A percentile compares a stretch with the other conserved stretches of the same genome.
Evolutionary conservation across 257 asterid species (phyloP).

Genomic region (Solanum virginianum): DNA sequence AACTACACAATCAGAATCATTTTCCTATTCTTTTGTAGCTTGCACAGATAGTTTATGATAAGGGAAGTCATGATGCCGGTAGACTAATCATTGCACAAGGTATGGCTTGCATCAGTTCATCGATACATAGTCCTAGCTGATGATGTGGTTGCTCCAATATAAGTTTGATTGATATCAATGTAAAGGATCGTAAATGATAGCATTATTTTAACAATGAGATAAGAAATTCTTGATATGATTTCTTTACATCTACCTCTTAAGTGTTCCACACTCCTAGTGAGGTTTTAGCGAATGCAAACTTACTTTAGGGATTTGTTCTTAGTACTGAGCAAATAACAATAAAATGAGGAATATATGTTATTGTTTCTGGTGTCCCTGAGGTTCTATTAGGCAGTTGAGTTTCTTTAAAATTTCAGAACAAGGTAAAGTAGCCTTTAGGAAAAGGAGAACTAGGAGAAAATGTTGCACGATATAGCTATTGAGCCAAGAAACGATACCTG

Average conservation of each 20-base stretch:
- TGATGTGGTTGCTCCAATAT: not conserved
- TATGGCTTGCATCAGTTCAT: not conserved
- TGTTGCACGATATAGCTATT: not conserved
- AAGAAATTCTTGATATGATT: not conserved
- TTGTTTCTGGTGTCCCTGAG: not conserved
- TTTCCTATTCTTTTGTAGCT: not conserved
- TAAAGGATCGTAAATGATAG: not conserved
- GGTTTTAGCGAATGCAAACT: not conserved
- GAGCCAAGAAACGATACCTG: constrained; percentile 28
- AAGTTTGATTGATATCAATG: not conserved
- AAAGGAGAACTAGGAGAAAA: not conserved
- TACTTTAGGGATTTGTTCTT: not conserved
- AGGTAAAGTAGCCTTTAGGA: not conserved
- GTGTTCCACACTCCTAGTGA: not conserved
- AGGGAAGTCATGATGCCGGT: not conserved
- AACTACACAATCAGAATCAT: not conserved
- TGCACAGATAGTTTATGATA: not conserved
- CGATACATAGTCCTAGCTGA: not conserved
- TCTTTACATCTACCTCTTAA: not conserved
- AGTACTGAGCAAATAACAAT: not conserved
- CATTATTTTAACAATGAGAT: not conserved
- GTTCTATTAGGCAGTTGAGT: not conserved
- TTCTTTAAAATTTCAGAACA: not conserved
- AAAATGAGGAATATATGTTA: not conserved
- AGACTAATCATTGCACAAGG: not conserved